A percentile compares a stretch with the other conserved stretches of the same genome.
Evolutionary conservation across 805 yeast genomes (phyloP).

Genomic region (Pichia nakasei): DNA sequence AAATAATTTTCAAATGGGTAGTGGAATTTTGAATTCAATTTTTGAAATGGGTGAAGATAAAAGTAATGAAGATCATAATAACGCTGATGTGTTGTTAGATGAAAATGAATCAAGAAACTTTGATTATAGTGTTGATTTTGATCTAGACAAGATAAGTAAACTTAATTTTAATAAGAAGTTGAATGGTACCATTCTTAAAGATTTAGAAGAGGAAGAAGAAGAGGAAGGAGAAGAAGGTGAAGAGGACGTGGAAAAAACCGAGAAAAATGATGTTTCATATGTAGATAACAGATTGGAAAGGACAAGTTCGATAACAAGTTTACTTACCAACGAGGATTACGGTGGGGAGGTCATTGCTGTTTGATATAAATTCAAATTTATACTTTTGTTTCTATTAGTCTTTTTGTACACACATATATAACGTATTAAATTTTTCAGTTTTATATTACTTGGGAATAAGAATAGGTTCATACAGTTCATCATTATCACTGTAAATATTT

Average conservation of each 20-base stretch:
- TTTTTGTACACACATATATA: neutral
- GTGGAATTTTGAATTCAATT: constrained; percentile 11
- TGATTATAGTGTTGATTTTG: constrained; percentile 19
- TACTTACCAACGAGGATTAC: constrained; percentile 7
- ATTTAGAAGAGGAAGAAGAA: constrained; percentile 9
- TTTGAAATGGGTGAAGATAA: constrained; percentile 3
- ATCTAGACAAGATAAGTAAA: constrained; percentile 7
- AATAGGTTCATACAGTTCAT: constrained; percentile 5
- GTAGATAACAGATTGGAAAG: neutral
- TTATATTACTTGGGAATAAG: neutral
- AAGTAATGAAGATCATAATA: neutral
- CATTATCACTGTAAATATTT: constrained; percentile 22
- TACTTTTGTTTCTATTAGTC: no score
- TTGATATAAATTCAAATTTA: neutral
- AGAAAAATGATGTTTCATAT: neutral
- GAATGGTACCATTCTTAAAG: constrained; percentile 7
- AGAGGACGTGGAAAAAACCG: constrained; percentile 5
- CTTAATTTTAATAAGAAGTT: constrained; percentile 4
- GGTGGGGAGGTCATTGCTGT: constrained; percentile 16
- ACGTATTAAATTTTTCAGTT: neutral
- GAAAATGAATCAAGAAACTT: constrained; percentile 15
- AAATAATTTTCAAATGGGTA: constrained; percentile 10
- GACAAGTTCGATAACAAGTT: neutral
- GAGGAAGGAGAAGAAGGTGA: neutral
- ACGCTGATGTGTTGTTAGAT: constrained; percentile 10